Evolutionary conservation across 306 rosid genomes (phyloP).

Genomic region (Vicia villosa): DNA sequence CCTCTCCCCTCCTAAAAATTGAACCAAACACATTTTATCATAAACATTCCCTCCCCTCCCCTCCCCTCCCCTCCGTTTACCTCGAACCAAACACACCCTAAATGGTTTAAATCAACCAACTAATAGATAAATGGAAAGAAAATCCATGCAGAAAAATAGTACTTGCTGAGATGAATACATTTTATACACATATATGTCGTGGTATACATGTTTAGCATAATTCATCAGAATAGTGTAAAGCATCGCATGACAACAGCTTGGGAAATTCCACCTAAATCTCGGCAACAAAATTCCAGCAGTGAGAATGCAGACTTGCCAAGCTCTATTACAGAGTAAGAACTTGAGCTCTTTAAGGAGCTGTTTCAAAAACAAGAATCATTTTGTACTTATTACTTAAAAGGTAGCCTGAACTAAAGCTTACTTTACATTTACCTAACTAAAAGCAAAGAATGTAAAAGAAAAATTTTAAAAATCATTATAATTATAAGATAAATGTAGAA

Average conservation of each 20-base stretch:
- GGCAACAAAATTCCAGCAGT: slow-evolving; percentile 34
- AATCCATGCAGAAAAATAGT: slow-evolving; percentile 2
- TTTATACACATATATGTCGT: slow-evolving; percentile 2
- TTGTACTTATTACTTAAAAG: neutral
- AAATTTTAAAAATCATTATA: neutral
- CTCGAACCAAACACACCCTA: too few species aligned
- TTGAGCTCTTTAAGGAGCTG: slow-evolving; percentile 38
- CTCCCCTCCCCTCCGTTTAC: too few species aligned
- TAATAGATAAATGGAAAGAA: neutral
- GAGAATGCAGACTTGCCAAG: slow-evolving; percentile 29
- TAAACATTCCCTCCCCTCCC: too few species aligned
- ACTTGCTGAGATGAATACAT: neutral
- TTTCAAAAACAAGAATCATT: neutral
- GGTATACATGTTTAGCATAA: neutral
- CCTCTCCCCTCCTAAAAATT: too few species aligned
- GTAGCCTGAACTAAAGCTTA: slow-evolving; percentile 22
- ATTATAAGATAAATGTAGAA: too few species aligned
- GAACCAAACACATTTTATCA: too few species aligned
- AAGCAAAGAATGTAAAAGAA: neutral
- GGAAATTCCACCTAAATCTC: slow-evolving; percentile 29
- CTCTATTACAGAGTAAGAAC: slow-evolving; percentile 10
- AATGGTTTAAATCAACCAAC: neutral
- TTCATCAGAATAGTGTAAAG: slow-evolving; percentile 10
- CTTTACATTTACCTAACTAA: neutral
- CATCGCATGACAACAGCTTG: slow-evolving; percentile 32